phyloP scores from a whole-genome alignment of 352 stramenopile species.

The Pythium phragmitis region DNA sequence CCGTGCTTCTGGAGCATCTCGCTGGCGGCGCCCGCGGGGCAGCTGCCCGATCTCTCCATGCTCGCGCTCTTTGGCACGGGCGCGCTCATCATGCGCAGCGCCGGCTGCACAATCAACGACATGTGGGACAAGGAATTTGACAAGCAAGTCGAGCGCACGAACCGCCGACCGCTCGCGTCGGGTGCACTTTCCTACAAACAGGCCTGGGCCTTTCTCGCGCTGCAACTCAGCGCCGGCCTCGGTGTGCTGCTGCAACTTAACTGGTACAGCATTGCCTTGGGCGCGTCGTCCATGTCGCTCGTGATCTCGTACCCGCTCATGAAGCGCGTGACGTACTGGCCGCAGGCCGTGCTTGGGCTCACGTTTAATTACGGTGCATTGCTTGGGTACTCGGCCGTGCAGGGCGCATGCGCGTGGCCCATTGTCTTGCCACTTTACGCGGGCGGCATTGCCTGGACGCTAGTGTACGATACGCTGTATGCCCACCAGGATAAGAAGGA shows the following conservation, averaged over 20 bases:
- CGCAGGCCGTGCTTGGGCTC: slow-evolving; percentile 95
- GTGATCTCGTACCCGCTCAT: slow-evolving; percentile 96
- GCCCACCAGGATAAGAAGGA: slow-evolving; percentile 98
- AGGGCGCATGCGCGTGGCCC: slow-evolving; percentile 74
- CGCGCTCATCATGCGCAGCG: slow-evolving; percentile 96
- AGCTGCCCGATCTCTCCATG: slow-evolving; percentile 79
- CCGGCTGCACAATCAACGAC: slow-evolving; percentile 99
- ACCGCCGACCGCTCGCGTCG: slow-evolving; percentile 91
- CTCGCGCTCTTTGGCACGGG: slow-evolving; percentile 86
- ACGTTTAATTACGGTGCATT: slow-evolving; percentile 99
- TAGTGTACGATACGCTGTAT: slow-evolving; percentile 99
- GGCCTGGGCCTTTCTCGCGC: slow-evolving; percentile 92
- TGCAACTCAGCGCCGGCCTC: slow-evolving; percentile 91
- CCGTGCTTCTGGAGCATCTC: slow-evolving; percentile 97
- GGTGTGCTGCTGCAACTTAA: slow-evolving; percentile 95
- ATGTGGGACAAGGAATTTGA: slow-evolving; percentile 99
- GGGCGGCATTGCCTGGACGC: slow-evolving; percentile 94
- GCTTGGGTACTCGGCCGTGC: slow-evolving; percentile 91
- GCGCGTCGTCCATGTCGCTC: slow-evolving; percentile 91
- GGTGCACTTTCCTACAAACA: slow-evolving; percentile 90
- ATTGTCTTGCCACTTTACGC: slow-evolving; percentile 95
- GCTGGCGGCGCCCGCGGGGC: slow-evolving; percentile 82
- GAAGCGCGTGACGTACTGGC: slow-evolving; percentile 98
- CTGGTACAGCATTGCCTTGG: slow-evolving; percentile 92
- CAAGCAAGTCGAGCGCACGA: slow-evolving; percentile 94